A percentile compares a stretch with the other conserved stretches of the same genome.
Conservation (phyloP, 1,284 basidiomycete species). For the Abortiporus biennis region DNA sequence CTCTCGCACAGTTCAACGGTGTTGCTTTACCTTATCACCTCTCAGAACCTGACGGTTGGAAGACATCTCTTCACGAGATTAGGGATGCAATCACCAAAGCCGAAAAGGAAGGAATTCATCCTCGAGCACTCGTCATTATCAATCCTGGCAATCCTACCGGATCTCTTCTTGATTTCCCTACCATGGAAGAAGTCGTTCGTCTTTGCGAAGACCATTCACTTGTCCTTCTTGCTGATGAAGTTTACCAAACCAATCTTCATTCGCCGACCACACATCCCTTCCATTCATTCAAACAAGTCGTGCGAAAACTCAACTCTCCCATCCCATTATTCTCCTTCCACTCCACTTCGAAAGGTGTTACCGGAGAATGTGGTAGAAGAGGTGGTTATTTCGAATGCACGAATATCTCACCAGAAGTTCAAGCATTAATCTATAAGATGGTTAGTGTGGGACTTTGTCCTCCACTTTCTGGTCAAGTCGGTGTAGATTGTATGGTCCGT, state of each 20-base stretch:
- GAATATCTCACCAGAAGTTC: conserved; percentile 73
- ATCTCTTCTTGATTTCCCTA: conserved; percentile 64
- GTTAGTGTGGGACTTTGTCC: conserved; percentile 87
- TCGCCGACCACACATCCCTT: conserved; percentile 63
- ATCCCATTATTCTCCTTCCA: conserved; percentile 90
- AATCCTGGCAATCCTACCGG: conserved; percentile 97
- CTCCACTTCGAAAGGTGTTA: conserved; percentile 92
- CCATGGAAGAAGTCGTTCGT: conserved; percentile 70
- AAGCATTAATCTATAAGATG: conserved; percentile 93
- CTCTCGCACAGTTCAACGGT: conserved; percentile 82
- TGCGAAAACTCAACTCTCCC: conserved; percentile 54
- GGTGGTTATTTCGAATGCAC: conserved; percentile 92
- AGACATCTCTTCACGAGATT: conserved; percentile 73
- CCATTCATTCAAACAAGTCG: conserved; percentile 87
- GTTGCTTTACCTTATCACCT: conserved; percentile 87
- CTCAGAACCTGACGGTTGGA: conserved; percentile 81
- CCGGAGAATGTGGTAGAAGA: conserved; percentile 89
- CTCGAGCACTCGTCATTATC: conserved; percentile 89
- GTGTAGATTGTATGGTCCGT: conserved; percentile 85
- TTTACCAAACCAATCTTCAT: conserved; percentile 93
- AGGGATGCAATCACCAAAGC: conserved; percentile 66
- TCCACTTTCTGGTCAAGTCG: conserved; percentile 84
- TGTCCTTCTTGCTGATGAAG: conserved; percentile 90
- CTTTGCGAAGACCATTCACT: conserved; percentile 84
- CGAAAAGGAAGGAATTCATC: conserved; percentile 51